A percentile compares a stretch with the other conserved stretches of the same genome.
These are phyloP conservation scores for Nannochloropsis gaditana DNA, from an alignment of 108 stramenopile species.

Conservation along the genomic window DNA sequence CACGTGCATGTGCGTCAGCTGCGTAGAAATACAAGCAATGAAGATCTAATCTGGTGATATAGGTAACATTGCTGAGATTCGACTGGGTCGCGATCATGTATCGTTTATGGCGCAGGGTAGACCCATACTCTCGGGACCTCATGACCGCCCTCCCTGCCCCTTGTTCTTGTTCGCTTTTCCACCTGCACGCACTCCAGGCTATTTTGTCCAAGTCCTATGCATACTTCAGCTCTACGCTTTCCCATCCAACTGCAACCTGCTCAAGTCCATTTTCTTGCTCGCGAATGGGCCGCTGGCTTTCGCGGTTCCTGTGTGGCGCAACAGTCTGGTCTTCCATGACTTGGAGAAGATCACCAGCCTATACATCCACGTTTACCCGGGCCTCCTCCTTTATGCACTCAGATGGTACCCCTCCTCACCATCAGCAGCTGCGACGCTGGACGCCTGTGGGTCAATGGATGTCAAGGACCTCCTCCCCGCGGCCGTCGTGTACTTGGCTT, in stretches of 20 bases:
- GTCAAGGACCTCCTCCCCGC: conserved; percentile 53
- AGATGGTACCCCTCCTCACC: conserved; percentile 58
- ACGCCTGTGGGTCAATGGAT: conserved; percentile 27
- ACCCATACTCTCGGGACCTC: too few relatives aligned
- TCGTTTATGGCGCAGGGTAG: too few relatives aligned
- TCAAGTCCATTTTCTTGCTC: conserved; percentile 59
- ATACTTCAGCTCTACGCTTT: conserved; percentile 57
- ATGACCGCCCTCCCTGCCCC: not conserved
- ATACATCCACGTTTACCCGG: conserved; percentile 67
- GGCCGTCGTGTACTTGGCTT: conserved; percentile 54
- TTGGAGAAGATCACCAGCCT: conserved; percentile 70
- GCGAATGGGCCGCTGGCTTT: conserved; percentile 61
- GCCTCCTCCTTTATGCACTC: conserved; percentile 57
- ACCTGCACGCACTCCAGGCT: not conserved
- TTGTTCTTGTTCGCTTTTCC: not conserved
- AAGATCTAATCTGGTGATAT: too few relatives aligned
- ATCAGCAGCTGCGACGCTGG: conserved; percentile 30
- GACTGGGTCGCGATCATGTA: too few relatives aligned
- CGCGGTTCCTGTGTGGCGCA: conserved; percentile 64
- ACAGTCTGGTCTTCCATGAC: conserved; percentile 71
- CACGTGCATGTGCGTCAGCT: too few relatives aligned
- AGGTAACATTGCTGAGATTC: too few relatives aligned
- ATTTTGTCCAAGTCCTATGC: conserved; percentile 27
- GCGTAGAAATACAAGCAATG: too few relatives aligned
- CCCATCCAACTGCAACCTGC: conserved; percentile 45